Base-by-base conservation (phyloP, 495 filamentous ascomycete genomes). In the Hypoxylon lienhwacheense region DNA sequence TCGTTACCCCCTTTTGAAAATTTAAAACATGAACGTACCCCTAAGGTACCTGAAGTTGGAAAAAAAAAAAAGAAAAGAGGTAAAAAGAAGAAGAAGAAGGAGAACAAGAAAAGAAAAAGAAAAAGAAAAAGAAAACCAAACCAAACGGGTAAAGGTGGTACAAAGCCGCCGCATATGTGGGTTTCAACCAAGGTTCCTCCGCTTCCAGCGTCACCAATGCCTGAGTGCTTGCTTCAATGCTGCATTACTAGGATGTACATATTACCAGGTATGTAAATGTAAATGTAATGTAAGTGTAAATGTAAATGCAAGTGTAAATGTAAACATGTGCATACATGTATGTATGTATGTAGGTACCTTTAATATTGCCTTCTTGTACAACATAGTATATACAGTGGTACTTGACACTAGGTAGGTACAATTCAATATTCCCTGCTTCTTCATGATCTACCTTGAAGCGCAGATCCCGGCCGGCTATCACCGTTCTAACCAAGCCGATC, bases 381-480 rank as follows among this genome's bases (percentile, higher is more conserved):
- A n/a, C n/a, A n/a, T n/a, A n/a, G n/a, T n/a, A n/a, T n/a, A n/a
- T n/a, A n/a, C n/a, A n/a, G n/a, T n/a, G n/a, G n/a, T n/a, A n/a
- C n/a, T n/a, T n/a, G n/a, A n/a, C n/a, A n/a, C n/a, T n/a, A n/a
- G n/a, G n/a, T n/a, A n/a, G n/a, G n/a, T n/a, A n/a, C n/a, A n/a
- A n/a, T n/a, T n/a, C n/a, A n/a, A n/a, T 26, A n/a, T 22, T 24
- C 26, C 32, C 35, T 39, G 32, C 17, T 34, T 39, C 33, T 35
- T 47, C 28, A 34, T 19, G 56, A 55, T 54, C 50, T 48, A 55
- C 57, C 47, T 42, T 35, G 26, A 41, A 33, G 35, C 36, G 58
- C 41, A 61, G 58, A 61, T 61, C 58, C 52, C 52, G 52, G 41
- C 58, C 58, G 58, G 58, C 58, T 61, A 55, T 47, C 58, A 61